A percentile compares a stretch with the other conserved stretches of the same genome.
These are phyloP conservation scores for Evansstolkia leycettana DNA, from an alignment of 495 filamentous ascomycete species.

Conservation along the genomic window DNA sequence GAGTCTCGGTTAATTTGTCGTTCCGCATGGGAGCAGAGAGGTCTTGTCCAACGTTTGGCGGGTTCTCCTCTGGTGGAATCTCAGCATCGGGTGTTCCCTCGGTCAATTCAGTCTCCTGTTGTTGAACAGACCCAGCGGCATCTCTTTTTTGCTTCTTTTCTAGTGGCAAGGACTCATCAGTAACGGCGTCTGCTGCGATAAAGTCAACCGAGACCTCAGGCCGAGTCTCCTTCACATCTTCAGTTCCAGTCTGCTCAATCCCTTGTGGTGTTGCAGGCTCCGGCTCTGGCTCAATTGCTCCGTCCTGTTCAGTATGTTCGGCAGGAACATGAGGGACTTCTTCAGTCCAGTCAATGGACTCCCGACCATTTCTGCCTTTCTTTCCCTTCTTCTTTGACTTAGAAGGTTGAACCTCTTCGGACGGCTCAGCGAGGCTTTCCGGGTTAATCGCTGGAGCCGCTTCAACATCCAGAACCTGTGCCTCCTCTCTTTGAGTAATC, in stretches of 20 bases:
- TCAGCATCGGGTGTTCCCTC: conserved; percentile 1
- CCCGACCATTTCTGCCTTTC: no score
- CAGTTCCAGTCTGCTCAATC: no score
- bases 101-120: conserved; percentile 1
- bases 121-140: background rate
- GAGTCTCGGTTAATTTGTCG: no score
- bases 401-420: conserved; percentile 1
- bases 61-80: background rate
- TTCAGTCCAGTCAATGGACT: no score
- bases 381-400: conserved; percentile 3
- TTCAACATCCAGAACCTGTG: no score
- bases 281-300: no score
- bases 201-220: background rate
- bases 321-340: no score
- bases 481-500: no score
- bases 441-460: no score
- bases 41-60: background rate
- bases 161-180: background rate
- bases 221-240: background rate
- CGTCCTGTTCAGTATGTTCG: no score
- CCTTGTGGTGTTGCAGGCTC: no score
- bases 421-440: background rate
- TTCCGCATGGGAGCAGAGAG: background rate
- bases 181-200: background rate
- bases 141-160: background rate